A percentile compares a stretch with the other conserved stretches of the same genome.
Evolutionary conservation across 306 rosid species (phyloP).

Genomic region (Ammopiptanthus mongolicus): DNA sequence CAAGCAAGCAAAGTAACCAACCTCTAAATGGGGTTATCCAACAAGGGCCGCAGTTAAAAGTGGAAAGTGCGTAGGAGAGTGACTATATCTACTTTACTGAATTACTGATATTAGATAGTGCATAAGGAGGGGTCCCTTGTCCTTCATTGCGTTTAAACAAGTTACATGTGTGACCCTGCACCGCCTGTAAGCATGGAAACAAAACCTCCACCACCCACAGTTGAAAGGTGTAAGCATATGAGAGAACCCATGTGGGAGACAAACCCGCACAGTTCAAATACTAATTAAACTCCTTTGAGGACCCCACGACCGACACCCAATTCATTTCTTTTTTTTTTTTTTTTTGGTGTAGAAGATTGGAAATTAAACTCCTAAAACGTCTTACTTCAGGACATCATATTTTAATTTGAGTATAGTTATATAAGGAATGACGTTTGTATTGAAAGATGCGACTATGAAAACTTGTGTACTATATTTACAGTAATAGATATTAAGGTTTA

Average conservation of each 20-base stretch:
- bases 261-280: conserved; percentile 23
- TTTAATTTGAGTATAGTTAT: too few relatives aligned
- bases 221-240: neutral
- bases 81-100: neutral
- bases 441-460: too few relatives aligned
- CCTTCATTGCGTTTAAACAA: neutral
- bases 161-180: conserved; percentile 16
- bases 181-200: neutral
- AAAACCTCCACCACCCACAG: neutral
- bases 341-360: too few relatives aligned
- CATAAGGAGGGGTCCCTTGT: neutral
- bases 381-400: too few relatives aligned
- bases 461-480: too few relatives aligned
- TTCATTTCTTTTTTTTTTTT: neutral
- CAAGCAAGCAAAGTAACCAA: neutral
- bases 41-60: neutral
- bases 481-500: too few relatives aligned
- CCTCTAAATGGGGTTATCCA: neutral
- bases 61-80: neutral
- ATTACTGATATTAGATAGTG: neutral
- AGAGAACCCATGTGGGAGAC: conserved; percentile 53
- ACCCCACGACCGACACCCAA: conserved; percentile 62
- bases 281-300: conserved; percentile 3
- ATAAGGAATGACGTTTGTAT: too few relatives aligned
- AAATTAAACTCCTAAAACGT: too few relatives aligned